These are phyloP conservation scores for Kickxella alabastrina DNA, from an alignment of 192 early-diverging fungal species.

Conservation along the genomic window DNA sequence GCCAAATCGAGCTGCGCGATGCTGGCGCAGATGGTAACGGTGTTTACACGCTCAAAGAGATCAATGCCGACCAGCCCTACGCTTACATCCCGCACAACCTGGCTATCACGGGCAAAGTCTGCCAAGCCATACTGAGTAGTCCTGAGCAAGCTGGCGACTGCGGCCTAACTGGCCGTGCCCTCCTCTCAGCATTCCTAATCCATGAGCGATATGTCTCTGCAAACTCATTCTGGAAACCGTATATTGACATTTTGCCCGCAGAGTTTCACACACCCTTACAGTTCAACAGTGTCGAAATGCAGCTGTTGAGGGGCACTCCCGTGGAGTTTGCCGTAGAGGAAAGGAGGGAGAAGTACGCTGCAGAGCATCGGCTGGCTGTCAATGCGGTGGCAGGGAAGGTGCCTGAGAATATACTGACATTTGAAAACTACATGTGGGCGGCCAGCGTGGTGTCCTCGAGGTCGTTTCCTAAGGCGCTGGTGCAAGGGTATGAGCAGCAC, in stretches of 20 bases:
- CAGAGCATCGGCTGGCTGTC: slow-evolving; percentile 38
- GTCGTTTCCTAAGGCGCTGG: slow-evolving; percentile 56
- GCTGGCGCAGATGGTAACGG: slow-evolving; percentile 41
- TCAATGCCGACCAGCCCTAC: slow-evolving; percentile 47
- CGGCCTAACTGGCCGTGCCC: slow-evolving; percentile 31
- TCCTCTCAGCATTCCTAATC: slow-evolving; percentile 54
- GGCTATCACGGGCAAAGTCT: slow-evolving; percentile 49
- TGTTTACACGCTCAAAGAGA: slow-evolving; percentile 44
- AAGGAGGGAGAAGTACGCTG: slow-evolving; percentile 16
- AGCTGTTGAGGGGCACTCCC: slow-evolving; percentile 54
- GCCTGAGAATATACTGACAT: slow-evolving; percentile 23
- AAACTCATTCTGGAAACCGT: slow-evolving; percentile 58
- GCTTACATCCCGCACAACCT: slow-evolving; percentile 54
- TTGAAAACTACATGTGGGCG: slow-evolving; percentile 60
- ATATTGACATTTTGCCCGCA: slow-evolving; percentile 56
- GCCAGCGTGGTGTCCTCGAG: slow-evolving; percentile 56
- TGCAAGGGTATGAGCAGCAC: slow-evolving; percentile 31
- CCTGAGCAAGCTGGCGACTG: slow-evolving; percentile 3
- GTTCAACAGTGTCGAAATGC: slow-evolving; percentile 51
- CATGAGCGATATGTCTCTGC: slow-evolving; percentile 42
- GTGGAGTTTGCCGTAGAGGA: slow-evolving; percentile 49
- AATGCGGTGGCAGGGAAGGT: slow-evolving; percentile 5
- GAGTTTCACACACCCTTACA: slow-evolving; percentile 56
- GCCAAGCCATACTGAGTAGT: slow-evolving; percentile 21
- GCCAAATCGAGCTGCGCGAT: slow-evolving; percentile 30